phyloP scores from a whole-genome alignment of 2,329 filamentous ascomycete genomes.

The Xylaria multiplex region DNA sequence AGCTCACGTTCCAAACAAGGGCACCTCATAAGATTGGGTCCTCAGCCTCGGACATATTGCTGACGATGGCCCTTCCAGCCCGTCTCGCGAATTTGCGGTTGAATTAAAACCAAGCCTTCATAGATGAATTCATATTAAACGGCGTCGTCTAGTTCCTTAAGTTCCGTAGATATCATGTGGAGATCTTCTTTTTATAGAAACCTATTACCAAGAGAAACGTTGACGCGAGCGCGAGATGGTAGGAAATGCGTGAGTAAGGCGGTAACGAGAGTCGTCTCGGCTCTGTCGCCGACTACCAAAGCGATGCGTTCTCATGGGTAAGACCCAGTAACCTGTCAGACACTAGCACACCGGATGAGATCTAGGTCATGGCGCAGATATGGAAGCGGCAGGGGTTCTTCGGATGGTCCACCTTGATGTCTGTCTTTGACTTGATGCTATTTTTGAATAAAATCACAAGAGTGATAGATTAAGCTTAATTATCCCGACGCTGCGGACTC shows the following conservation, averaged over 20 bases:
- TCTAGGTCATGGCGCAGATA: slow-evolving; percentile 40
- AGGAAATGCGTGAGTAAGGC: slow-evolving; percentile 21
- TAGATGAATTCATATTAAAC: slow-evolving; percentile 59
- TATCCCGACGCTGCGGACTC: slow-evolving; percentile 28
- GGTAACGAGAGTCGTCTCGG: slow-evolving; percentile 25
- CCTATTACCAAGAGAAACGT: slow-evolving; percentile 36
- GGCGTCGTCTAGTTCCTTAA: slow-evolving; percentile 46
- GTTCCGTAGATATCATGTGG: slow-evolving; percentile 31
- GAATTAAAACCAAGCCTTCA: slow-evolving; percentile 51
- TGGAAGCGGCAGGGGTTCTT: slow-evolving; percentile 31
- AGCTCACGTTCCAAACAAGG: slow-evolving; percentile 33
- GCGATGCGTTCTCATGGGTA: slow-evolving; percentile 10
- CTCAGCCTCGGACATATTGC: slow-evolving; percentile 38
- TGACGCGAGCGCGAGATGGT: slow-evolving; percentile 29
- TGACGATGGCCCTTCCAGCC: slow-evolving; percentile 44
- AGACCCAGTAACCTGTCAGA: slow-evolving; percentile 15
- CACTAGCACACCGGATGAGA: slow-evolving; percentile 32
- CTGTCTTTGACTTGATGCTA: slow-evolving; percentile 44
- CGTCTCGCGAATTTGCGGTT: slow-evolving; percentile 54
- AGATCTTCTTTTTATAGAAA: slow-evolving; percentile 48
- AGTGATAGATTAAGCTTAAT: slow-evolving; percentile 53
- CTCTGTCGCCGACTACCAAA: slow-evolving; percentile 2
- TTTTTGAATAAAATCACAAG: slow-evolving; percentile 46
- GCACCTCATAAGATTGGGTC: slow-evolving; percentile 40
- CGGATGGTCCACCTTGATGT: slow-evolving; percentile 24